Base-by-base conservation (phyloP, 169 alveolate genomes). In the Amoebophrya sp. region DNA sequence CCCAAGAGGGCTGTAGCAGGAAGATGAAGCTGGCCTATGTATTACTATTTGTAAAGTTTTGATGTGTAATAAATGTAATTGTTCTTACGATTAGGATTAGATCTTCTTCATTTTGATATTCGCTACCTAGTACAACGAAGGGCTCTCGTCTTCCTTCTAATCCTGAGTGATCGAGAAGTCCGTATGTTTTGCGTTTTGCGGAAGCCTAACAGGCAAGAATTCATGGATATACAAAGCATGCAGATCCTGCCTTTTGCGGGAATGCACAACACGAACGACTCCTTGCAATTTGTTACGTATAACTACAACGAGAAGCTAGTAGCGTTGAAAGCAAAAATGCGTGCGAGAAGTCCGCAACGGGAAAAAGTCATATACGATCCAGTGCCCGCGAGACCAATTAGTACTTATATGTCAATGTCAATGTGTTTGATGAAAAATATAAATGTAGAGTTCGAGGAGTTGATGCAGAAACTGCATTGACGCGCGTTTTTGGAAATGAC, bases 251-350 rank as follows among this genome's bases (percentile, higher is more conserved):
- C 83, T 36, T 65, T 65, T 36, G 83, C 83, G 33, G 83, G 83
- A 10, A 65, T 65, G 83, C 83, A 65, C 83, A 29, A 65, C 38
- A 65, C 83, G 36, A 6, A 29, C 10, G 39, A 65, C 38, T 65
- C 83, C 38, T 36, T 65, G 36, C 83, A 65, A 36, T 65, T 65
- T 26, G 83, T 65, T 6, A 65, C 83, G 36, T 65, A 65, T 36
- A 65, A 65, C 83, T 65, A 65, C 83, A 65, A 65, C 26, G 83
- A 65, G 12, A 65, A 65, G 83, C 33, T 65, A 36, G n/a, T 26
- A 6, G 83, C 83, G 83, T 36, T 65, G 83, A 65, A 65, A 65
- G n/a, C 83, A 10, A 65, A 65, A 65, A 65, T 65, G 83, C 83
- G 83, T 6, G 83, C 83, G 83, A 65, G 83, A 26, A 12, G 36